Evolutionary conservation across 257 asterid genomes (phyloP), one percentile per base, ranked within the genome.

Genomic region (Verbena officinalis): DNA sequence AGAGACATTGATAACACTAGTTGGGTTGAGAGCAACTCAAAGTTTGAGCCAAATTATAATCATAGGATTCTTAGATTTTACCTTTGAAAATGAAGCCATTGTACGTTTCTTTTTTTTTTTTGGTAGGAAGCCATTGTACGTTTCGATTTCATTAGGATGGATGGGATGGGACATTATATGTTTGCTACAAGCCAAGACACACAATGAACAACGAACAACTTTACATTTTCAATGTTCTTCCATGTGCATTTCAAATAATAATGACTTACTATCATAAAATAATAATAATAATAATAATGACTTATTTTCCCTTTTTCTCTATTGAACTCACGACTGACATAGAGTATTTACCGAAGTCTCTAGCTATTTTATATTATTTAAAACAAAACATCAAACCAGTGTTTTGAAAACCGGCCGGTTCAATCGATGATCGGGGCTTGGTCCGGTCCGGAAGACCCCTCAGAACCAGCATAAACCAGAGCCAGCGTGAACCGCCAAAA

Each of bases 1-100:
- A 23, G 56, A 39, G 66, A 56, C 50, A 58, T 46, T 59, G 53
- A 45, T n/a, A n/a, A n/a, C n/a, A n/a, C 49, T 17, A 46, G 74
- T 67, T 60, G 70, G 55, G 39, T 15, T 21, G 74, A 67, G 39
- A 48, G 62, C 74, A 60, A 73, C 65, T 34, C 36, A 44, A 59
- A 51, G 31, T 59, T 21, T 36, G 44, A n/a, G 43, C 22, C 43
- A 15, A 31, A 33, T 31, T 33, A 30, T 31, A 30, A 55, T 55
- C 61, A 30, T 55, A 31, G 61, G 59, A 55, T 55, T 55, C 61
- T 27, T 12, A 30, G 30, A 55, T 44, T 54, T 27, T 50, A 49
- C 38, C 48, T 39, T 39, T 39, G 68, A 57, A 13, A 64, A 31
- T 15, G 60, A 71, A 71, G 44, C 20, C 40, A 36, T 1, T 36